Percentiles rank a stretch among this genome's conserved stretches.
Conservation (phyloP, 2,329 filamentous ascomycete genomes). For the Torrubiellomyces zombiae region DNA sequence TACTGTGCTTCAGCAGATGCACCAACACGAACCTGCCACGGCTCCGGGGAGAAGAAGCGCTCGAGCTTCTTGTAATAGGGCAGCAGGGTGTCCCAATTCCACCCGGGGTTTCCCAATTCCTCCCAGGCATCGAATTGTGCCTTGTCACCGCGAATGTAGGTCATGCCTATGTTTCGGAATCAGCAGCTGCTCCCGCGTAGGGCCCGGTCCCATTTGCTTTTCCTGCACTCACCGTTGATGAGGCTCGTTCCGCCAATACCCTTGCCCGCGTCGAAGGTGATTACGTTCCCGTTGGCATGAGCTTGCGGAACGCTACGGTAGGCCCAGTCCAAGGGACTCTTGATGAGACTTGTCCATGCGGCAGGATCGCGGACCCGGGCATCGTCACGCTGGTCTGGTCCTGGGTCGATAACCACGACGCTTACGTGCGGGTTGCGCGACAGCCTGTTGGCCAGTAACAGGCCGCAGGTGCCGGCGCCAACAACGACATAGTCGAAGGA, state of each 20-base stretch:
- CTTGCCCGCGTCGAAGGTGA: slow-evolving; percentile 18
- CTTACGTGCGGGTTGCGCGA: slow-evolving; percentile 15
- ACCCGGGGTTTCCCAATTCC: slow-evolving; percentile 23
- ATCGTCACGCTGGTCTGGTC: slow-evolving; percentile 17
- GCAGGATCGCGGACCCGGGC: slow-evolving; percentile 14
- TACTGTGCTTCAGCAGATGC: slow-evolving; percentile 15
- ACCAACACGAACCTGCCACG: slow-evolving; percentile 17
- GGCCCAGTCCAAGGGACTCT: slow-evolving; percentile 17
- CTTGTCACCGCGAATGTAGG: slow-evolving; percentile 25
- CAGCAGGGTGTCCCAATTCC: slow-evolving; percentile 27
- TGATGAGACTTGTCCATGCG: slow-evolving; percentile 10
- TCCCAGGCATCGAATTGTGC: slow-evolving; percentile 27
- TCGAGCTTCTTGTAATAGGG: slow-evolving; percentile 30
- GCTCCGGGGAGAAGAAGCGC: slow-evolving; percentile 15
- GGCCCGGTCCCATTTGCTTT: too few relatives aligned
- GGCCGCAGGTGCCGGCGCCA: slow-evolving; percentile 20
- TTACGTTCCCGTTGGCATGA: slow-evolving; percentile 13
- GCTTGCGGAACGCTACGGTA: slow-evolving; percentile 16
- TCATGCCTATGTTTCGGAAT: slow-evolving; percentile 21
- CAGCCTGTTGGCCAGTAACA: slow-evolving; percentile 20
- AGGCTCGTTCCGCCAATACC: slow-evolving; percentile 23
- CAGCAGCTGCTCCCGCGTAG: too few relatives aligned
- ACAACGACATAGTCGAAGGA: slow-evolving; percentile 20
- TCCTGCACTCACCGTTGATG: slow-evolving; percentile 18
- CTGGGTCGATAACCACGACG: slow-evolving; percentile 21